Evolutionary conservation across 495 filamentous ascomycete species (phyloP), one percentile per base, ranked within the genome.

Genomic region (Cercophora newfieldiana): DNA sequence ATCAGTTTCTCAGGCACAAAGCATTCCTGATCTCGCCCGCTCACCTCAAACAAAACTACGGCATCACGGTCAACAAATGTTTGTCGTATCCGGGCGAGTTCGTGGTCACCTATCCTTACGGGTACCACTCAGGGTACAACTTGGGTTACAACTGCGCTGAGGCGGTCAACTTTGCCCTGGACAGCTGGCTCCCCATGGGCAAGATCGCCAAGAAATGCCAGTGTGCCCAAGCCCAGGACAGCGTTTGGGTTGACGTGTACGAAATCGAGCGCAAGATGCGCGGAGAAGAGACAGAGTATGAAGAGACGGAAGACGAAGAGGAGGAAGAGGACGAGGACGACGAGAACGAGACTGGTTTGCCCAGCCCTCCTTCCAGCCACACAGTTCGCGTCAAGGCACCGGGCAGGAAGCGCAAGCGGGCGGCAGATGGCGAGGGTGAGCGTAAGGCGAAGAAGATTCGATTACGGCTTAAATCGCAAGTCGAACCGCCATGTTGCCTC

Each of bases 81-180:
- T 91, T 97, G n/a, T 96, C 97, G 60, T 90, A 96, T 68, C 95
- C 97, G 72, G 93, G 94, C 63, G 95, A 99, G 72, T 99, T 99
- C 69, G 93, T 99, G 63, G 97, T 99, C 65, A 99, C 95, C 0
- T 99, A 95, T 73, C 95, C 95, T 0, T 98, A 97, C 67, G 95
- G 95, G 25, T 99, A 99, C 76, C 95, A 99, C 72, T 99, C 95
- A 8, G 95, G 95, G 10, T 99, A 94, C 76, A 99, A 99, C 68
- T 79, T 99, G 33, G 95, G 96, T 14, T 99, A 99, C 77, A 99
- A 99, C 75, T 99, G 95, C 76, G 95, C 95, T 31, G 95, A 99
- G 74, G 97, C 95, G 1, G 95, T 99, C 77, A 99, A 99, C 76
- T 99, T 99, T 77, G 95, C 94, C 19, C 88, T 94, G 12, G 92